Base-by-base conservation (phyloP, 2,329 filamentous ascomycete genomes). In the Colletotrichum sp. region DNA sequence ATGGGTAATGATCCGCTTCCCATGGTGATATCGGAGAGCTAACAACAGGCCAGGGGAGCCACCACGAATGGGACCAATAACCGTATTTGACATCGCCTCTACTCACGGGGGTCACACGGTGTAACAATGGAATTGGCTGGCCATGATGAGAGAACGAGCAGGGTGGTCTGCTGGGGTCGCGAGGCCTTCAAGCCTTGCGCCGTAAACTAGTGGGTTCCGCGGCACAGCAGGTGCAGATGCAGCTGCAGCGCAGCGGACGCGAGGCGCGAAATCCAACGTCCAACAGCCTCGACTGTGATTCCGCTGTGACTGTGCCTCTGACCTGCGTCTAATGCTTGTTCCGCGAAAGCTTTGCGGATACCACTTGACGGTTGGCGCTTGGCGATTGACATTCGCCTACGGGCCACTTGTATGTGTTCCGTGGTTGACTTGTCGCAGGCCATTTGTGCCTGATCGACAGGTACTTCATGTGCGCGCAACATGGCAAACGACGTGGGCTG, bases 1-100 rank as follows among this genome's bases (percentile, higher is more conserved):
- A 60, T 68, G 70, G 64, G 26, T 71, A 67, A 39, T 14, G 48
- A 74, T 61, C 70, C 64, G 70, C 70, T 60, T 76, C 65, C 71
- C 48, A 59, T 60, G 59, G 72, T 74, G 67, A 66, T 74, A 66
- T 71, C 72, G 57, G 71, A 48, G 57, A 43, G 69, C 55, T 30
- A 68, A 48, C 34, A 18, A 26, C 36, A 68, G 34, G 63, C 48
- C 64, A 65, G 63, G 60, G 69, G 34, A 63, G 69, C 69, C 32
- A 64, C 39, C 63, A 52, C 32, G 61, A 65, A 73, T 36, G 70
- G 59, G 39, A 61, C 43, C 64, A 75, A 76, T 76, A 61, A 21
- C 59, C 64, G 74, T 48, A 39, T n/a, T 39, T 18, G 59, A 73
- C 24, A 34, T 57, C 26, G 28, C 28, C 48, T 68, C 26, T 18